These are phyloP conservation scores for Phialemonium atrogriseum DNA, from an alignment of 2,329 filamentous ascomycete genomes.

Conservation along the genomic window DNA sequence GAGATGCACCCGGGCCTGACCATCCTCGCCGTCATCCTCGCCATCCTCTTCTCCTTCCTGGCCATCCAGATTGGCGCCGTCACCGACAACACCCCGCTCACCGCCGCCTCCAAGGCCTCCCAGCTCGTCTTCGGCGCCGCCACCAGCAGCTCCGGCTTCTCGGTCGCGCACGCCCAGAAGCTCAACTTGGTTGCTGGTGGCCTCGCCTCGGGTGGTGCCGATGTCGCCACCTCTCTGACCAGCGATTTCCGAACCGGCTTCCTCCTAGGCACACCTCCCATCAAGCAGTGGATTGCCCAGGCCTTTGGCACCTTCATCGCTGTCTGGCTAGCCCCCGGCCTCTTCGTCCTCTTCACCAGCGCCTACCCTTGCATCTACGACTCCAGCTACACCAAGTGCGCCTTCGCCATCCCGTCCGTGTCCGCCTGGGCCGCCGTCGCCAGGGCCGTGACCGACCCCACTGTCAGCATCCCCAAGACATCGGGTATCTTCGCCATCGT, in stretches of 20 bases:
- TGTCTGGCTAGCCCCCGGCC: constrained; percentile 57
- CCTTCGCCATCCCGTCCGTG: constrained; percentile 56
- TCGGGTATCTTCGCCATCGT: constrained; percentile 51
- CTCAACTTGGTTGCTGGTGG: constrained; percentile 59
- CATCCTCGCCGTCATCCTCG: constrained; percentile 45
- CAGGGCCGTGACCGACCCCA: constrained; percentile 49
- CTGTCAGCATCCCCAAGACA: constrained; percentile 43
- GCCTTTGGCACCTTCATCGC: constrained; percentile 52
- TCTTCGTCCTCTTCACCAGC: constrained; percentile 59
- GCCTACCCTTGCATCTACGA: constrained; percentile 62
- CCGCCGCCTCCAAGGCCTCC: constrained; percentile 59
- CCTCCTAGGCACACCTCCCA: constrained; percentile 55
- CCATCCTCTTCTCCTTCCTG: constrained; percentile 54
- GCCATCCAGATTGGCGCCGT: constrained; percentile 52
- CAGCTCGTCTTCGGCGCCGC: constrained; percentile 61
- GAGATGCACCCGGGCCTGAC: constrained; percentile 48
- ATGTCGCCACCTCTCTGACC: constrained; percentile 44
- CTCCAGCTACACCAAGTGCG: constrained; percentile 36
- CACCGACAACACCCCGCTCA: constrained; percentile 56
- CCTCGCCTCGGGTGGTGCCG: constrained; percentile 46
- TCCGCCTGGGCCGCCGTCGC: constrained; percentile 60
- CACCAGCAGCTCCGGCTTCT: constrained; percentile 45
- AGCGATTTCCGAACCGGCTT: constrained; percentile 62
- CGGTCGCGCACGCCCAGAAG: constrained; percentile 43
- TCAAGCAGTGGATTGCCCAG: constrained; percentile 60